phyloP scores from a whole-genome alignment of 2,329 filamentous ascomycete species.

The Lecanicillium sp. region DNA sequence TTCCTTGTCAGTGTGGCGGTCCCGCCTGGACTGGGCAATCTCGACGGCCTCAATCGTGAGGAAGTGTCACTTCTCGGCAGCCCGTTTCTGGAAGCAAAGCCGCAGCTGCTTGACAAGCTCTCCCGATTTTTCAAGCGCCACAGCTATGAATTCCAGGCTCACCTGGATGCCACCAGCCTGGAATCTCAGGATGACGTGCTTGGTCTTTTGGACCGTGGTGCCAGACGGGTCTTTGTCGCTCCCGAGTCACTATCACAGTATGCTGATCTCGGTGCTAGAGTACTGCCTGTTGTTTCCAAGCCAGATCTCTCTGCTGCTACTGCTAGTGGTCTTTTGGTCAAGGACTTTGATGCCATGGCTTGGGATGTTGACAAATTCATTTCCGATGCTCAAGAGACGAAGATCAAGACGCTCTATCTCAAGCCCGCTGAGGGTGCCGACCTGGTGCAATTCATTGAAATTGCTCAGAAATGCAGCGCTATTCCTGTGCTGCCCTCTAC shows the following conservation, averaged over 20 bases:
- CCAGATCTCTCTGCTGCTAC: conserved; percentile 36
- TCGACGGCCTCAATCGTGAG: conserved; percentile 44
- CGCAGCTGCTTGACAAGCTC: conserved; percentile 37
- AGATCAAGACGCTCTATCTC: conserved; percentile 40
- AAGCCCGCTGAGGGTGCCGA: conserved; percentile 38
- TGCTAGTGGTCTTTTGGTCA: conserved; percentile 42
- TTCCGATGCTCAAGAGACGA: conserved; percentile 34
- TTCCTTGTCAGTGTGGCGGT: conserved; percentile 52
- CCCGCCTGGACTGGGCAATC: conserved; percentile 37
- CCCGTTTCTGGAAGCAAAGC: conserved; percentile 48
- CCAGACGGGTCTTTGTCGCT: conserved; percentile 74
- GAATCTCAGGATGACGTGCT: conserved; percentile 64
- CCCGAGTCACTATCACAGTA: conserved; percentile 57
- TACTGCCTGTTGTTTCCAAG: conserved; percentile 43
- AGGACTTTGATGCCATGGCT: conserved; percentile 38
- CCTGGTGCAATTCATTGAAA: conserved; percentile 36
- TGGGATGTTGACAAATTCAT: conserved; percentile 34
- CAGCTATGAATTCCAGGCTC: conserved; percentile 50
- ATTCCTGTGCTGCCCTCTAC: conserved; percentile 70
- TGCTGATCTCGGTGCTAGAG: conserved; percentile 45
- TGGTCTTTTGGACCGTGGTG: conserved; percentile 75
- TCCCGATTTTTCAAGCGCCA: conserved; percentile 39
- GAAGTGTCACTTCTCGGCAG: conserved; percentile 52
- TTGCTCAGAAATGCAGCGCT: conserved; percentile 42
- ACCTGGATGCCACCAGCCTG: conserved; percentile 68